These are phyloP conservation scores for Elsinoe necatrix DNA, from an alignment of 2,329 filamentous ascomycete genomes.

Conservation along the genomic window DNA sequence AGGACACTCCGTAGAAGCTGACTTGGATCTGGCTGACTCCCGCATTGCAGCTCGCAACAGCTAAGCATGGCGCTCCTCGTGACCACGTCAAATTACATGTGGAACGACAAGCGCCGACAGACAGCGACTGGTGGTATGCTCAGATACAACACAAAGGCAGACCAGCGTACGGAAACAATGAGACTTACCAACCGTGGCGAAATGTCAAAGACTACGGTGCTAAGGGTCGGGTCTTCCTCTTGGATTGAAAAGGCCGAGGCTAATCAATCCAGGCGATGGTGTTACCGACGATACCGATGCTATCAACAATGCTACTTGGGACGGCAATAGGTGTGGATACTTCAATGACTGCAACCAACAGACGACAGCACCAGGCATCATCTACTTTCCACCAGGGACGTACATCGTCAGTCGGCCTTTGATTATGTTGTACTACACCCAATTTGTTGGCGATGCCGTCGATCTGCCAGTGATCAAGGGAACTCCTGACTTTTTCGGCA, in stretches of 20 bases:
- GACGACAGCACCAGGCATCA: conserved; percentile 40
- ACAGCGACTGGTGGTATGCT: conserved; percentile 32
- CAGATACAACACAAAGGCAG: conserved; percentile 36
- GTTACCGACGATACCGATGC: conserved; percentile 27
- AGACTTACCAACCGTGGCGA: conserved; percentile 35
- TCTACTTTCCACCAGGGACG: conserved; percentile 52
- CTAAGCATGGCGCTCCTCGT: background rate
- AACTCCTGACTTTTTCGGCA: conserved; percentile 25
- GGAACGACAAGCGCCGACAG: conserved; percentile 12
- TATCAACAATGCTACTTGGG: conserved; percentile 28
- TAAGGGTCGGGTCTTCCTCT: conserved; percentile 25
- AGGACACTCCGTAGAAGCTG: background rate
- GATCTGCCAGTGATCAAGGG: conserved; percentile 23
- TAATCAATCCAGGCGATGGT: conserved; percentile 23
- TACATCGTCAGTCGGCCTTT: conserved; percentile 38
- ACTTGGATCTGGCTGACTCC: background rate
- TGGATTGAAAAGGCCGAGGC: background rate
- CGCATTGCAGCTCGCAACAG: background rate
- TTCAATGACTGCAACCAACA: conserved; percentile 21
- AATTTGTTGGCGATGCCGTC: conserved; percentile 22
- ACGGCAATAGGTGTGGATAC: conserved; percentile 26
- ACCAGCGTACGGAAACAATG: conserved; percentile 31
- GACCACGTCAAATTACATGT: conserved; percentile 15
- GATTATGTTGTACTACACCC: conserved; percentile 24
- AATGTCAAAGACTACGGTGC: conserved; percentile 39